Percentiles rank a stretch among this genome's conserved stretches.
Conservation (phyloP, 2,329 filamentous ascomycete species). For the Colletotrichum karsti region DNA sequence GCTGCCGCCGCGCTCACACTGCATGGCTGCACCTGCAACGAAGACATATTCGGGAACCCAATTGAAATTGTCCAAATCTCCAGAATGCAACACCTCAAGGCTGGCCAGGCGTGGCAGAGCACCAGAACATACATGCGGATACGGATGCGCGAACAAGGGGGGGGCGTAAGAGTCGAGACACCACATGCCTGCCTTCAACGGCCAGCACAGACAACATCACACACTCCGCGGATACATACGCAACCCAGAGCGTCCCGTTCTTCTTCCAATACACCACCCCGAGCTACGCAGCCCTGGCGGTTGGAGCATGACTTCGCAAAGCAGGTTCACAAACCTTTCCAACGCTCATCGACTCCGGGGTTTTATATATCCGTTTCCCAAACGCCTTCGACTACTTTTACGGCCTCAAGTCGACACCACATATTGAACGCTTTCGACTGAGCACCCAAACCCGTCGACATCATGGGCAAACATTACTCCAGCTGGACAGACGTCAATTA, state of each 20-base stretch:
- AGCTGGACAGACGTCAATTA: not conserved
- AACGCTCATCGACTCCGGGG: too few relatives aligned
- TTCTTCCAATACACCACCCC: not conserved
- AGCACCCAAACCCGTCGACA: too few relatives aligned
- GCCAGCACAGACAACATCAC: not conserved
- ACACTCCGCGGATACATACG: too few relatives aligned
- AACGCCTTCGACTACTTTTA: too few relatives aligned
- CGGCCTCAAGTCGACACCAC: too few relatives aligned
- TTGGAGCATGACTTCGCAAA: too few relatives aligned
- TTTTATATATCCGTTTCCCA: too few relatives aligned
- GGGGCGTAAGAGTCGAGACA: too few relatives aligned
- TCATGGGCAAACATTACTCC: not conserved
- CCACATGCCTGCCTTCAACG: not conserved
- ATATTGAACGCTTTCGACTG: too few relatives aligned
- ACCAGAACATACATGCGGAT: not conserved
- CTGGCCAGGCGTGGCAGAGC: not conserved
- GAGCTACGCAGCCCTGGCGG: too few relatives aligned
- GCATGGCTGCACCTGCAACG: not conserved
- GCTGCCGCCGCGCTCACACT: not conserved
- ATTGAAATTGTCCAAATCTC: not conserved
- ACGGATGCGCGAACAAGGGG: not conserved
- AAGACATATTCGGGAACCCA: constrained; percentile 1
- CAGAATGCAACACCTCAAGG: not conserved
- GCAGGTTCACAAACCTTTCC: too few relatives aligned
- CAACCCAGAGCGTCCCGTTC: too few relatives aligned